A percentile compares a stretch with the other conserved stretches of the same genome.
Evolutionary conservation across 2,329 filamentous ascomycete genomes (phyloP).

Genomic region (Fusarium napiforme): DNA sequence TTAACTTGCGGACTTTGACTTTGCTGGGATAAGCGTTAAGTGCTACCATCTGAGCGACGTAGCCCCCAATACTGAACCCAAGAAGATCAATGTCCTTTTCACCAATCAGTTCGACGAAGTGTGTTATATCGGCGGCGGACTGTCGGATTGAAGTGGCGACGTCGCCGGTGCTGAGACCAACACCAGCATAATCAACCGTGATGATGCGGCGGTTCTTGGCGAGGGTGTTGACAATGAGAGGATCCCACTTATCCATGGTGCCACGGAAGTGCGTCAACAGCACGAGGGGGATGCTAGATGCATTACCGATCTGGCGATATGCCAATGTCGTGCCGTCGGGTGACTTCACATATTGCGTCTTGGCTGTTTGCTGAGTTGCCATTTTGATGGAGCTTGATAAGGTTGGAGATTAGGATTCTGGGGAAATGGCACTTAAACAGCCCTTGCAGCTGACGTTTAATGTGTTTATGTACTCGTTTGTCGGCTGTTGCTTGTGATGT

Average conservation of each 20-base stretch:
- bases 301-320: constrained; percentile 7
- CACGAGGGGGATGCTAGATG: not conserved
- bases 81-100: not conserved
- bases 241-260: constrained; percentile 16
- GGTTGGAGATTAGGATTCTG: not conserved
- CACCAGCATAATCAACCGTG: constrained; percentile 4
- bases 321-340: not conserved
- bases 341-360: not conserved
- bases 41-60: constrained; percentile 7
- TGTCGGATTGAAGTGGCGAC: not conserved
- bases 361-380: constrained; percentile 10
- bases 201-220: not conserved
- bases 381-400: not conserved
- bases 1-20: not conserved
- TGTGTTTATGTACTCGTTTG: rapidly evolving
- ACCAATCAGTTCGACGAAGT: not conserved
- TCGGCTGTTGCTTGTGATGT: rapidly evolving
- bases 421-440: rapidly evolving
- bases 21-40: not conserved
- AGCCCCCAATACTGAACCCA: not conserved
- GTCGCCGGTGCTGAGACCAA: constrained; percentile 1
- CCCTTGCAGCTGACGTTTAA: rapidly evolving
- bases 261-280: not conserved
- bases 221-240: not conserved
- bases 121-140: constrained; percentile 2